Evolutionary conservation across 306 rosid species (phyloP).

Genomic region (Vigna hirtella): DNA sequence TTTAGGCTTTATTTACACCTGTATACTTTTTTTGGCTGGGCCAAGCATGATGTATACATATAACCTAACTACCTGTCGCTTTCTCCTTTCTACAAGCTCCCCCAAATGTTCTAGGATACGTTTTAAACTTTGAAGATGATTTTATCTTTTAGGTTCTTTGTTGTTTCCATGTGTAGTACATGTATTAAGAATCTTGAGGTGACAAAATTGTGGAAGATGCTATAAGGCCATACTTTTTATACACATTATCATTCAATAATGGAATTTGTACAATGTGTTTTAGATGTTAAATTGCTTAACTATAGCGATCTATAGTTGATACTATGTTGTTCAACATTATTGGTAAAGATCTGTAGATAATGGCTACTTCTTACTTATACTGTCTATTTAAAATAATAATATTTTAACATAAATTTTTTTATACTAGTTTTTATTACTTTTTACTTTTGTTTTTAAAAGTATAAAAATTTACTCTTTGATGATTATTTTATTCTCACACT

Average conservation of each 20-base stretch:
- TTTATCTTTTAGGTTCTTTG: constrained; percentile 30
- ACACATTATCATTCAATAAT: constrained; percentile 1
- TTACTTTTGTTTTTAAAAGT: no score
- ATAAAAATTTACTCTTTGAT: no score
- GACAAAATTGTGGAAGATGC: background rate
- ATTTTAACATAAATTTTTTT: no score
- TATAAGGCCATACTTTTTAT: background rate
- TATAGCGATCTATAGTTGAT: background rate
- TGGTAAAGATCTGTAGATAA: background rate
- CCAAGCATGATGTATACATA: constrained; percentile 38
- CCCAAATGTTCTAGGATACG: constrained; percentile 38
- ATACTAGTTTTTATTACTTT: no score
- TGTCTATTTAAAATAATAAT: background rate
- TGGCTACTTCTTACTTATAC: background rate
- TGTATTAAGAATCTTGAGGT: background rate
- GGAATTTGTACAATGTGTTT: background rate
- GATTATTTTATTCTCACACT: no score
- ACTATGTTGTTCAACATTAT: background rate
- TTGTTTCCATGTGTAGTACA: constrained; percentile 37
- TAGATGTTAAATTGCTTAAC: background rate
- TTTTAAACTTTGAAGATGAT: constrained; percentile 18
- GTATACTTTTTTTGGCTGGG: constrained; percentile 20
- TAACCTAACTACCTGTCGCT: constrained; percentile 36
- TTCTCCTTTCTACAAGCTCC: constrained; percentile 37
- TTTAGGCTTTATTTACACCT: constrained; percentile 1